Evolutionary conservation across 176 grass and related monocot species (phyloP).

Genomic region (Themeda triandra): DNA sequence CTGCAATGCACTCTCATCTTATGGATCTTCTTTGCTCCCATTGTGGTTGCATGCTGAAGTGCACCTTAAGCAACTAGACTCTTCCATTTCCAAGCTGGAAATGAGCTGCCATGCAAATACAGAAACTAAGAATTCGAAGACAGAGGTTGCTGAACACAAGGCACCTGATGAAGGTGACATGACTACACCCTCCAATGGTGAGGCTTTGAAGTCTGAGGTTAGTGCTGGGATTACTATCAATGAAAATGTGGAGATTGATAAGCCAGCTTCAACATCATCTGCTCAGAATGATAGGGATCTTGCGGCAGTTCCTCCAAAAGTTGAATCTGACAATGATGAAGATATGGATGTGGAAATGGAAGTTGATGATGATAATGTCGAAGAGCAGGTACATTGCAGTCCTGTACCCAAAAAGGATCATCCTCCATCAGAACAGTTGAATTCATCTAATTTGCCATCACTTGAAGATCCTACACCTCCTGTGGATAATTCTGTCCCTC

Average conservation of each 20-base stretch:
- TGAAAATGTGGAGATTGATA: conserved; percentile 40
- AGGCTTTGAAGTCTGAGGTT: conserved; percentile 36
- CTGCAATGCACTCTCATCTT: conserved; percentile 70
- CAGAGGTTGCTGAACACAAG: conserved; percentile 27
- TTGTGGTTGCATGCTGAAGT: conserved; percentile 91
- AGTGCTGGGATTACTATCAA: background rate
- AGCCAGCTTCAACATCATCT: conserved; percentile 12
- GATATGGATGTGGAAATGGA: conserved; percentile 99
- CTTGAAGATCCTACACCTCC: conserved; percentile 28
- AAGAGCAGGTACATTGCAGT: conserved; percentile 21
- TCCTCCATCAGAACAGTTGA: conserved; percentile 23
- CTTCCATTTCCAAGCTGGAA: conserved; percentile 60
- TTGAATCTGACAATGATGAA: conserved; percentile 48
- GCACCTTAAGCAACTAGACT: conserved; percentile 73
- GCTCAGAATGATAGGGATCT: conserved; percentile 28
- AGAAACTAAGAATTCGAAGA: conserved; percentile 23
- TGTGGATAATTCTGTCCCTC: conserved; percentile 57
- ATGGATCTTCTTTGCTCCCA: conserved; percentile 83
- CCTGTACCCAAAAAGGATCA: conserved; percentile 26
- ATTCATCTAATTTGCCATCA: conserved; percentile 19
- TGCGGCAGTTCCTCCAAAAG: conserved; percentile 13
- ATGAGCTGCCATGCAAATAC: conserved; percentile 32
- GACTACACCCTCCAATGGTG: conserved; percentile 13
- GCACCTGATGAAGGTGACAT: conserved; percentile 35
- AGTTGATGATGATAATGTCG: conserved; percentile 73